Conservation (phyloP, 2,329 filamentous ascomycete species). For the Ophiocordyceps sinensis region DNA sequence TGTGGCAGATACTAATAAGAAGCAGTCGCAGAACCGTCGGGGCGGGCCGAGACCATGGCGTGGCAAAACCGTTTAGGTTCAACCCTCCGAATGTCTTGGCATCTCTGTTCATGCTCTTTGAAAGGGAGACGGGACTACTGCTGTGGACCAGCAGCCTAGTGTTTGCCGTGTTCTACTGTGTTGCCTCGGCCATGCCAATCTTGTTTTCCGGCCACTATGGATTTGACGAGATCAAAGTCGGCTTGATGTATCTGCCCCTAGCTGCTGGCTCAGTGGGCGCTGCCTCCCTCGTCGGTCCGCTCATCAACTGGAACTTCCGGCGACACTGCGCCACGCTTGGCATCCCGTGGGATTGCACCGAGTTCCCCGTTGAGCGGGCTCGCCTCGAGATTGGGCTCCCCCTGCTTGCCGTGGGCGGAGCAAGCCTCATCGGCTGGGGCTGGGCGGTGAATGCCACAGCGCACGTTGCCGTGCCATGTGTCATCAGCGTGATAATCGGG, state of each 20-base stretch:
- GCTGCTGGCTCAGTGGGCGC: conserved; percentile 33
- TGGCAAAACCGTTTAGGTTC: conserved; percentile 16
- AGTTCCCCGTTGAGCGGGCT: conserved; percentile 37
- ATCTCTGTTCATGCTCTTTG: conserved; percentile 23
- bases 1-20: conserved; percentile 16
- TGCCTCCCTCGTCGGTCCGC: conserved; percentile 31
- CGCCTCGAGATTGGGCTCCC: conserved; percentile 34
- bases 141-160: conserved; percentile 28
- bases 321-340: conserved; percentile 41
- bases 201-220: conserved; percentile 39
- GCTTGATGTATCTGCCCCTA: conserved; percentile 37
- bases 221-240: conserved; percentile 39
- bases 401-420: conserved; percentile 33
- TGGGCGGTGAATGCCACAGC: conserved; percentile 31
- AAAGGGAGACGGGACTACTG: conserved; percentile 28
- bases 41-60: conserved; percentile 1
- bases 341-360: conserved; percentile 34
- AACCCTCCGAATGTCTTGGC: conserved; percentile 25
- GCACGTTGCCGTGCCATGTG: conserved; percentile 29
- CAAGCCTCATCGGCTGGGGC: conserved; percentile 33
- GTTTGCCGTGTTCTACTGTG: conserved; percentile 35
- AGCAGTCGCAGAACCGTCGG: neutral
- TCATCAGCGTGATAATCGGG: conserved; percentile 36
- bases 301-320: conserved; percentile 54
- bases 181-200: conserved; percentile 28